Conservation (phyloP, 176 grass and related monocot species). For the Oryza longistaminata region DNA sequence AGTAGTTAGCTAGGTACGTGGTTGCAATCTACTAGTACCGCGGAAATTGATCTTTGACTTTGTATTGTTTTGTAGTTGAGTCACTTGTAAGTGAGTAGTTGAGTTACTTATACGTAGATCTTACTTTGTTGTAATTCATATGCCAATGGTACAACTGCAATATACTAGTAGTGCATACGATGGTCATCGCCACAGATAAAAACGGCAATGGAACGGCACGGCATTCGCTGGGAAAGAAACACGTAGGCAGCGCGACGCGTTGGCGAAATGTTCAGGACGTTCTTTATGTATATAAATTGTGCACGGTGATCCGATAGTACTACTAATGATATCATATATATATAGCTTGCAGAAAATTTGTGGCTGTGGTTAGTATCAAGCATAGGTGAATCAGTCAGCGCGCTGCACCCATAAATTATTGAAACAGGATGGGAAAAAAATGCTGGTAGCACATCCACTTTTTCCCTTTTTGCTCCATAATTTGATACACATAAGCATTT, state of each 20-base stretch:
- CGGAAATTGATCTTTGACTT: too few species aligned
- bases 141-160: too few species aligned
- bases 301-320: background rate
- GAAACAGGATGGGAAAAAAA: background rate
- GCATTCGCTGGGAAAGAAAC: background rate
- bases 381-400: background rate
- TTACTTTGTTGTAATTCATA: too few species aligned
- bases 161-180: too few species aligned
- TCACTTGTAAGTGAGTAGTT: too few species aligned
- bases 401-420: background rate
- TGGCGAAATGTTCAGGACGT: too few species aligned
- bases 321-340: background rate
- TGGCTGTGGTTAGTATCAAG: background rate
- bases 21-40: background rate
- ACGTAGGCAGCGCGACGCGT: background rate
- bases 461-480: background rate
- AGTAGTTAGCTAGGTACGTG: background rate
- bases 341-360: background rate
- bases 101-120: too few species aligned
- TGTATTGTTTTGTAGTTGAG: too few species aligned
- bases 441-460: background rate
- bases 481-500: background rate
- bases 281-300: background rate
- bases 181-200: too few species aligned
- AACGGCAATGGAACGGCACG: too few species aligned